Evolutionary conservation across 2,329 filamentous ascomycete species (phyloP).

Genomic region (Westerdykella ornata): DNA sequence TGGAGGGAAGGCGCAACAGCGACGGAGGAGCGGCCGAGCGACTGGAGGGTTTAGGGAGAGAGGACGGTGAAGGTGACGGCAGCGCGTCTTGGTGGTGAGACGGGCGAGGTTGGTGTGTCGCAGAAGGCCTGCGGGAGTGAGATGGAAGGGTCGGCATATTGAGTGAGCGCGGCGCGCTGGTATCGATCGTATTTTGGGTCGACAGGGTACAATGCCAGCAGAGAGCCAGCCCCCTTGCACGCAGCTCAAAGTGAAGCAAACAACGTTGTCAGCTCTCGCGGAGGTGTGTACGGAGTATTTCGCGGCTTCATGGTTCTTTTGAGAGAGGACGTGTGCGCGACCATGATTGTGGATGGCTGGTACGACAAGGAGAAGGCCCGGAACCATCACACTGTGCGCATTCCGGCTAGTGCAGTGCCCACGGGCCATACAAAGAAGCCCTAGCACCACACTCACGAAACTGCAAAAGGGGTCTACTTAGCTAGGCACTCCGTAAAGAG

Average conservation of each 20-base stretch:
- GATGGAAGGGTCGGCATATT: background rate
- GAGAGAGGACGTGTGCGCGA: no score
- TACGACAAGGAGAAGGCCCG: no score
- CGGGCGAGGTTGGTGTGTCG: slow-evolving; percentile 3
- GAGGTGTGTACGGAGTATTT: no score
- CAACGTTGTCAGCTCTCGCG: background rate
- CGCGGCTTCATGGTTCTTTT: no score
- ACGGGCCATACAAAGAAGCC: no score
- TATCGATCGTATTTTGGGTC: no score
- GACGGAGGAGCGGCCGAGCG: slow-evolving; percentile 22
- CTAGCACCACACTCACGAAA: no score
- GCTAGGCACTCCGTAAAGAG: no score
- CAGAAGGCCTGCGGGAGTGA: background rate
- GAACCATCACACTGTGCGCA: no score
- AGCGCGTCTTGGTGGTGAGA: slow-evolving; percentile 6
- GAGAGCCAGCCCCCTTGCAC: slow-evolving; percentile 2
- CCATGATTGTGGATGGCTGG: no score
- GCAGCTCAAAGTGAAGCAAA: slow-evolving; percentile 1
- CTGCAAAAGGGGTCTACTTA: no score
- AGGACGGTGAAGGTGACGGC: slow-evolving; percentile 2
- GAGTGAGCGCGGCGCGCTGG: background rate
- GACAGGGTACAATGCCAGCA: background rate
- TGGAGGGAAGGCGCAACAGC: slow-evolving; percentile 30
- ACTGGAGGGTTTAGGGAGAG: slow-evolving; percentile 4
- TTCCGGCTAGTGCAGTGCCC: no score